Evolutionary conservation across 2,329 filamentous ascomycete species (phyloP).

Genomic region (Penicillium glabrum): DNA sequence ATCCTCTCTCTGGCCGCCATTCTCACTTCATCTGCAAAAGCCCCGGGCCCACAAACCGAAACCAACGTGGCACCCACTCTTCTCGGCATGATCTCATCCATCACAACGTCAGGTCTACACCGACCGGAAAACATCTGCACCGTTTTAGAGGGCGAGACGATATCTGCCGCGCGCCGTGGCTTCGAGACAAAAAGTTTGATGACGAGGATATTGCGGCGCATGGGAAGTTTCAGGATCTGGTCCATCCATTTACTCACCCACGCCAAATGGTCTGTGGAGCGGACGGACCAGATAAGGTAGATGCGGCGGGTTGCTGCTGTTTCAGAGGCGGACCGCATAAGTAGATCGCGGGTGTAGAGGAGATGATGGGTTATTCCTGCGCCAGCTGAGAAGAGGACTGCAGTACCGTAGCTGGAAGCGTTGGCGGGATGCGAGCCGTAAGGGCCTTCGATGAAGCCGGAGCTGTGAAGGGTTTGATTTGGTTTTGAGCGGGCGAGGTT

Average conservation of each 20-base stretch:
- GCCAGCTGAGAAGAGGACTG: constrained; percentile 65
- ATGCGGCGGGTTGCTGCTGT: constrained; percentile 60
- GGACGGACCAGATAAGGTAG: constrained; percentile 63
- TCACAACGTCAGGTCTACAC: constrained; percentile 55
- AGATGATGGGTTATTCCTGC: constrained; percentile 68
- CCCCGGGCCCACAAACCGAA: constrained; percentile 63
- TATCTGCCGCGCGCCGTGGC: constrained; percentile 55
- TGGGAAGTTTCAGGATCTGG: constrained; percentile 59
- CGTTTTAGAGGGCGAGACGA: constrained; percentile 56
- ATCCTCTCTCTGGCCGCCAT: constrained; percentile 53
- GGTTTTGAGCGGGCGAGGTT: constrained; percentile 53
- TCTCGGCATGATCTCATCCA: constrained; percentile 57
- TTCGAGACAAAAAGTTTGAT: constrained; percentile 65
- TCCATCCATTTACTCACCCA: constrained; percentile 70
- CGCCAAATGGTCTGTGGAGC: constrained; percentile 59
- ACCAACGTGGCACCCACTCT: constrained; percentile 61
- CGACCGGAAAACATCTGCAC: constrained; percentile 64
- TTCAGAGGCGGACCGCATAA: constrained; percentile 52
- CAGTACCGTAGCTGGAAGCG: constrained; percentile 62
- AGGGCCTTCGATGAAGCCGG: constrained; percentile 62
- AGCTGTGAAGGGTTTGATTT: constrained; percentile 51
- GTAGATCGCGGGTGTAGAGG: constrained; percentile 59
- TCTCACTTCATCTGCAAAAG: constrained; percentile 62
- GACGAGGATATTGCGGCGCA: constrained; percentile 58
- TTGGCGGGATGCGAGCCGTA: constrained; percentile 60